These are phyloP conservation scores for Pseudogymnoascus sp. DNA, from an alignment of 2,329 filamentous ascomycete species.

Conservation along the genomic window DNA sequence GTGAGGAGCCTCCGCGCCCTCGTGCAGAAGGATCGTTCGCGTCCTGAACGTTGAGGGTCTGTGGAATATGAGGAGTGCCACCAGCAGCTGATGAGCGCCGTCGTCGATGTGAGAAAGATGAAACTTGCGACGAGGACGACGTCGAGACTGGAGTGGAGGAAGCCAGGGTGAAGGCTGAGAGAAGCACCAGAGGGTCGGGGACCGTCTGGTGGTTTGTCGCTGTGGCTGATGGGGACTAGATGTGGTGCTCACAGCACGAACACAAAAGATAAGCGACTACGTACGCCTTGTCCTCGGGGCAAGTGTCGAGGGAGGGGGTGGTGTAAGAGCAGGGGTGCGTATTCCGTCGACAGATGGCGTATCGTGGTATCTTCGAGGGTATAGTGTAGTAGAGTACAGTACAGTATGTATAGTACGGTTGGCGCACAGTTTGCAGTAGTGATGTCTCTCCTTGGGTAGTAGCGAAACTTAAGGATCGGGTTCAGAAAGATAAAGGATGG, in stretches of 20 bases:
- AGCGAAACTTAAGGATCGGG: not conserved
- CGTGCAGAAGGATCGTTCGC: constrained; percentile 14
- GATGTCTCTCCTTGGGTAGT: not conserved
- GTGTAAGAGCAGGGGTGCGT: not conserved
- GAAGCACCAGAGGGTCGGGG: constrained; percentile 24
- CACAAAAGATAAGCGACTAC: constrained; percentile 8
- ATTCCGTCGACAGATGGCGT: not conserved
- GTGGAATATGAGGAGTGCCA: constrained; percentile 14
- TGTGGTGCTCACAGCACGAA: constrained; percentile 1
- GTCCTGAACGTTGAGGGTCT: constrained; percentile 19
- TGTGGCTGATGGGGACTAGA: not conserved
- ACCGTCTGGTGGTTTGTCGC: constrained; percentile 21
- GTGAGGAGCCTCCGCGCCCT: constrained; percentile 16
- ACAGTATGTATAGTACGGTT: not conserved
- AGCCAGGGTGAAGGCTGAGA: constrained; percentile 40
- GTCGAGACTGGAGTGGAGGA: constrained; percentile 38
- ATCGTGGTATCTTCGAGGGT: not conserved
- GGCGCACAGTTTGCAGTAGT: not conserved
- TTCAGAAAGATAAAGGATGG: not conserved
- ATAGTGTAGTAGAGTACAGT: not conserved
- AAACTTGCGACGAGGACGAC: constrained; percentile 41
- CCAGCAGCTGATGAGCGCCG: constrained; percentile 30
- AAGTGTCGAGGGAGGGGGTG: not conserved
- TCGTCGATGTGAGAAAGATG: constrained; percentile 29
- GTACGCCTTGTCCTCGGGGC: constrained; percentile 1